Conservation (phyloP, 1,139 yeast genomes). For the Yamadazyma membranifaciens region DNA sequence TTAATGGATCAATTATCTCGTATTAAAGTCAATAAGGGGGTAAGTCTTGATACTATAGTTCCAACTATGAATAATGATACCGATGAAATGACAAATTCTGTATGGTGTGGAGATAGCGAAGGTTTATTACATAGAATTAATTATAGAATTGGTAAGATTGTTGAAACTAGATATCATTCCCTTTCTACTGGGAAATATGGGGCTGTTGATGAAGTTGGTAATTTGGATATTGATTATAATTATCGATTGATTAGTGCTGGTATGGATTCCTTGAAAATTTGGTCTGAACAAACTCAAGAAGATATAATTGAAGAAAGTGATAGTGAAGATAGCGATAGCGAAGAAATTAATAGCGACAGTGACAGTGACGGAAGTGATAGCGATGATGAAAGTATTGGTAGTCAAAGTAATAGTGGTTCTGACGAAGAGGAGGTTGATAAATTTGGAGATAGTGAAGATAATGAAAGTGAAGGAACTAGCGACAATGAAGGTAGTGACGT, state of each 20-base stretch:
- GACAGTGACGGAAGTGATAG: constrained; percentile 17
- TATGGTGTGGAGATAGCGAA: constrained; percentile 85
- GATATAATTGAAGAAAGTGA: constrained; percentile 16
- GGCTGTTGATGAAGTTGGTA: constrained; percentile 60
- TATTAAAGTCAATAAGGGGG: constrained; percentile 65
- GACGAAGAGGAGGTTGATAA: constrained; percentile 14
- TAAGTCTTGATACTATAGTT: constrained; percentile 74
- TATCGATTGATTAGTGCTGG: constrained; percentile 81
- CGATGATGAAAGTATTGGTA: constrained; percentile 13
- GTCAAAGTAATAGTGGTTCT: constrained; percentile 9
- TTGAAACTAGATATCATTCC: constrained; percentile 68
- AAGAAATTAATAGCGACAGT: constrained; percentile 7
- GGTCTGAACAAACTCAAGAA: constrained; percentile 48
- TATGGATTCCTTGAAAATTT: constrained; percentile 74
- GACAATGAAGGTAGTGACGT: constrained; percentile 10
- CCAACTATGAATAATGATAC: constrained; percentile 73
- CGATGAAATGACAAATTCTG: constrained; percentile 46
- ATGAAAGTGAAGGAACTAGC: constrained; percentile 2
- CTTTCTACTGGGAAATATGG: constrained; percentile 40
- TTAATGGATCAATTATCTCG: constrained; percentile 81
- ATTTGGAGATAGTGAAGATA: constrained; percentile 11
- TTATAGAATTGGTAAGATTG: constrained; percentile 59
- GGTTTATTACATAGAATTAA: constrained; percentile 75
- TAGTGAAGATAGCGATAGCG: constrained; percentile 13
- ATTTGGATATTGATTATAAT: constrained; percentile 74